Evolutionary conservation across 164 flowering plant genomes (phyloP).

Genomic region (Akebia trifoliata): DNA sequence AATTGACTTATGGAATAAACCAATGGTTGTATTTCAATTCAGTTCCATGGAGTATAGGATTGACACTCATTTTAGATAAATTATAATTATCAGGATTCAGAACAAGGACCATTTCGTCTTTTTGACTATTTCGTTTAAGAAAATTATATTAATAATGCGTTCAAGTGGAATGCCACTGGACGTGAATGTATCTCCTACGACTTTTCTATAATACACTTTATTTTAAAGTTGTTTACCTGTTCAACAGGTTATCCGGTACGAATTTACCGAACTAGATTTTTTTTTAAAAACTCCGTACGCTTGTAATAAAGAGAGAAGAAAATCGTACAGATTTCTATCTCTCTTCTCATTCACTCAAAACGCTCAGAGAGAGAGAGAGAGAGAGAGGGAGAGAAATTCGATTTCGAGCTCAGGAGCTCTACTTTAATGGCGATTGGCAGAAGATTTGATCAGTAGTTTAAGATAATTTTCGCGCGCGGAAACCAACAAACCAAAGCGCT

Average conservation of each 20-base stretch:
- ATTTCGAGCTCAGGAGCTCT: not conserved
- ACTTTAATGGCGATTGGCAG: constrained; percentile 10
- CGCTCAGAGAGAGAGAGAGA: not conserved
- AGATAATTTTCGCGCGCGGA: not conserved
- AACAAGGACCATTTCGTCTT: too few relatives aligned
- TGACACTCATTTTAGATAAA: too few relatives aligned
- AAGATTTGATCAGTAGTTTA: not conserved
- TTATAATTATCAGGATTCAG: too few relatives aligned
- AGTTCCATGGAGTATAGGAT: too few relatives aligned
- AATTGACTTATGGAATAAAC: too few relatives aligned
- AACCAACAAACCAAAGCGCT: constrained; percentile 18
- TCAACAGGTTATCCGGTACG: constrained; percentile 9
- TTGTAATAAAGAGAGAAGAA: not conserved
- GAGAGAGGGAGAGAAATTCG: not conserved
- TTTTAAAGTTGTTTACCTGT: constrained; percentile 9
- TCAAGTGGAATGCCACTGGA: not conserved
- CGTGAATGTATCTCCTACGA: not conserved
- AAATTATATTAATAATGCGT: too few relatives aligned
- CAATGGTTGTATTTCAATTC: too few relatives aligned
- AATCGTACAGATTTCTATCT: not conserved
- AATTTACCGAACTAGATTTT: constrained; percentile 8
- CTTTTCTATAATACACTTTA: too few relatives aligned
- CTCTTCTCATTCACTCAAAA: constrained; percentile 4
- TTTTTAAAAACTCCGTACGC: not conserved
- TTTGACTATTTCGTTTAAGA: too few relatives aligned